Evolutionary conservation across 2,329 filamentous ascomycete genomes (phyloP).

Genomic region (Botrytis medusae): DNA sequence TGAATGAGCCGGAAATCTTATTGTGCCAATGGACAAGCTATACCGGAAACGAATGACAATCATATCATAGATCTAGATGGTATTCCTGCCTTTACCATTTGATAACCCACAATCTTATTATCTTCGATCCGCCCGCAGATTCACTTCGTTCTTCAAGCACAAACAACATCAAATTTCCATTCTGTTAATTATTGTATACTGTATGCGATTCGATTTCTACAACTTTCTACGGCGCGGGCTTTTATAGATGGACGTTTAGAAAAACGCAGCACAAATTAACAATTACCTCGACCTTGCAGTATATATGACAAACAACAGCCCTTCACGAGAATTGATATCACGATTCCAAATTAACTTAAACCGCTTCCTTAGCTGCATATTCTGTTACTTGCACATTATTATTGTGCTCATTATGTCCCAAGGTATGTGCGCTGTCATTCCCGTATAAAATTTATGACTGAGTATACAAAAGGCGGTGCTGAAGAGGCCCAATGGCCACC

Average conservation of each 20-base stretch:
- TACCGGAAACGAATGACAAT: neutral
- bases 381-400: conserved; percentile 12
- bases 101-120: neutral
- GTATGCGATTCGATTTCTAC: too few species aligned
- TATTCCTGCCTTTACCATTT: neutral
- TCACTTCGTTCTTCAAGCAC: neutral
- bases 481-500: conserved; percentile 57
- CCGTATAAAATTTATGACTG: conserved; percentile 8
- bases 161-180: conserved; percentile 2
- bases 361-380: conserved; percentile 13
- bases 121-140: neutral
- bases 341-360: neutral
- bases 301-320: conserved; percentile 9
- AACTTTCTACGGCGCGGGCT: neutral
- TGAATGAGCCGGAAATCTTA: neutral
- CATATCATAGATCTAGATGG: neutral
- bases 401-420: conserved; percentile 17
- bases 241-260: neutral
- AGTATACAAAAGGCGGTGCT: conserved; percentile 17
- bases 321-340: neutral
- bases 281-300: neutral
- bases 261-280: neutral
- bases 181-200: neutral
- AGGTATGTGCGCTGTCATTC: conserved; percentile 18
- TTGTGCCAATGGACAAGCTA: neutral